phyloP scores from a whole-genome alignment of 208 protist species.

The Herpetomonas tarakana region DNA sequence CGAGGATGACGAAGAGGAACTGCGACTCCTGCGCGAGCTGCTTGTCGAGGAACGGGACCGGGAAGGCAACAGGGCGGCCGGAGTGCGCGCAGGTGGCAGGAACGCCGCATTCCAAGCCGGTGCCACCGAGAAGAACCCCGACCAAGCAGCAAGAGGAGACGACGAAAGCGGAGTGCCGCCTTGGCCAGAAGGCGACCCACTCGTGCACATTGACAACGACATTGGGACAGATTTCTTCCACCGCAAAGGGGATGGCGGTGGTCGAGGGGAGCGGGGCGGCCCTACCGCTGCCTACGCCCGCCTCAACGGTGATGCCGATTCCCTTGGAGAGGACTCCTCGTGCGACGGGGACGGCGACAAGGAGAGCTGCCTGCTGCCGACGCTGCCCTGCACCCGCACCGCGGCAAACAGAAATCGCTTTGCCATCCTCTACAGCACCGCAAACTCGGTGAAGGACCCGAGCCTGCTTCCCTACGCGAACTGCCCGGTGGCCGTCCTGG shows the following conservation, averaged over 20 bases:
- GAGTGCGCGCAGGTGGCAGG: too few relatives aligned
- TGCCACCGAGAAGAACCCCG: too few relatives aligned
- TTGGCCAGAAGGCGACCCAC: background rate
- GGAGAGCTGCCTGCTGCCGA: constrained; percentile 39
- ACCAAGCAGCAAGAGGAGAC: background rate
- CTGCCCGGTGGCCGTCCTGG: constrained; percentile 64
- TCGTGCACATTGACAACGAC: background rate
- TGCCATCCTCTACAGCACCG: constrained; percentile 60
- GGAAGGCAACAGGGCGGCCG: background rate
- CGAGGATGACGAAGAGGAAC: background rate
- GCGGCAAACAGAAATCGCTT: constrained; percentile 34
- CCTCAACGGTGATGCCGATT: constrained; percentile 9
- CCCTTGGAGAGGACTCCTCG: constrained; percentile 2
- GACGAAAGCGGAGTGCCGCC: background rate
- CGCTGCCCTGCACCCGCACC: constrained; percentile 26
- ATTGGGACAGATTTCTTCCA: background rate
- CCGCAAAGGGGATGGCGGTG: background rate
- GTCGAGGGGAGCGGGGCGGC: background rate
- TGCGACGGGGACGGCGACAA: constrained; percentile 17
- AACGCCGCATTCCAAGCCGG: too few relatives aligned
- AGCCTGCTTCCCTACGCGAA: constrained; percentile 58
- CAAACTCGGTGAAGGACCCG: constrained; percentile 44
- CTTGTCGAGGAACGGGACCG: background rate
- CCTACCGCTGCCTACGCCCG: too few relatives aligned
- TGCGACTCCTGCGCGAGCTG: background rate